Evolutionary conservation across 192 early-diverging fungal species (phyloP).

Genomic region (Rhizoclosmatium globosum): DNA sequence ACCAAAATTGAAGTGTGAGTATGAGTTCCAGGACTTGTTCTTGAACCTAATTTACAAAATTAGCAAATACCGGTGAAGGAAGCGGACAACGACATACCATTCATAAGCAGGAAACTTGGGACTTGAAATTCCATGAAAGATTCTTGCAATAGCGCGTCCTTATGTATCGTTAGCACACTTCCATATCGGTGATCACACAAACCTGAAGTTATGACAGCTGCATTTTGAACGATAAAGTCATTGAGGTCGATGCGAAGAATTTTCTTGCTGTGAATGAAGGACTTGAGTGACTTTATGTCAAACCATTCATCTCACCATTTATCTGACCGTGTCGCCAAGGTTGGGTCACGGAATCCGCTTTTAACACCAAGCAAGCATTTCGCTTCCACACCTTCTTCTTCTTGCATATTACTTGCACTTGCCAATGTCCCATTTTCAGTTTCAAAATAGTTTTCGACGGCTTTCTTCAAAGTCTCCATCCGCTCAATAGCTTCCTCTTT

Average conservation of each 20-base stretch:
- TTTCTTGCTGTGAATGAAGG: constrained; percentile 28
- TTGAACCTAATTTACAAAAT: constrained; percentile 37
- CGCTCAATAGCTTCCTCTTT: not conserved
- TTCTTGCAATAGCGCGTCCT: constrained; percentile 54
- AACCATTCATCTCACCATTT: constrained; percentile 16
- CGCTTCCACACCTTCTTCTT: not conserved
- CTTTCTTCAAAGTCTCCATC: constrained; percentile 12
- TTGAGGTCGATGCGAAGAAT: constrained; percentile 39
- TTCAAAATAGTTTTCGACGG: constrained; percentile 28
- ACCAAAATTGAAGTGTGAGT: constrained; percentile 51
- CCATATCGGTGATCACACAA: not conserved
- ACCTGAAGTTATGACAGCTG: constrained; percentile 36
- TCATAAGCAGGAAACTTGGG: constrained; percentile 53
- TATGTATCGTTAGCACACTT: not conserved
- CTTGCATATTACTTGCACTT: not conserved
- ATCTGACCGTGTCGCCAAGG: constrained; percentile 19
- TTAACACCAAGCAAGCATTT: constrained; percentile 20
- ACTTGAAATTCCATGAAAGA: constrained; percentile 57
- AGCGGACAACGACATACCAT: constrained; percentile 41
- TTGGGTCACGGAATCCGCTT: constrained; percentile 30
- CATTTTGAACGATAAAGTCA: constrained; percentile 39
- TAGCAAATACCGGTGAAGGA: not conserved
- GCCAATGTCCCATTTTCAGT: constrained; percentile 22
- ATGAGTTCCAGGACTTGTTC: constrained; percentile 49
- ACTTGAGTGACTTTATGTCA: constrained; percentile 23